Evolutionary conservation across 2,329 filamentous ascomycete genomes (phyloP).

Genomic region (Botrytis byssoidea): DNA sequence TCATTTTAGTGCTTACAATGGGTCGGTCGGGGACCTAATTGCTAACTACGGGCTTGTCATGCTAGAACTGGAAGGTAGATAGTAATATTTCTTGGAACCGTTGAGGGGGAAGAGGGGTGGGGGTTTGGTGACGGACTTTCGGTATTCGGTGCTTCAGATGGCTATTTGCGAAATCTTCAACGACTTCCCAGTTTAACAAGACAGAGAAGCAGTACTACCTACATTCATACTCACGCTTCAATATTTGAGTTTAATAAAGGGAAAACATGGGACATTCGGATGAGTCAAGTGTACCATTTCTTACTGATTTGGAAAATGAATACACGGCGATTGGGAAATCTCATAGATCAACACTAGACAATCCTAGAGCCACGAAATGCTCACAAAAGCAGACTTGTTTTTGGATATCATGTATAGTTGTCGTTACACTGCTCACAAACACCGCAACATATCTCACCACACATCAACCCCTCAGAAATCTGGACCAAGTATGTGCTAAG

Average conservation of each 20-base stretch:
- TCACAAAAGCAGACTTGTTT: neutral
- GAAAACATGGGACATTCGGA: neutral
- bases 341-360: neutral
- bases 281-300: constrained; percentile 16
- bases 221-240: neutral
- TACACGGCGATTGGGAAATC: neutral
- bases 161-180: neutral
- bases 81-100: neutral
- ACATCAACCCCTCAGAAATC: neutral
- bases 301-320: neutral
- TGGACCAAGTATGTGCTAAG: neutral
- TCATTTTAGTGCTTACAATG: neutral
- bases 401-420: constrained; percentile 8
- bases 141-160: neutral
- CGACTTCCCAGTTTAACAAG: neutral
- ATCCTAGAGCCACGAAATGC: neutral
- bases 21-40: neutral
- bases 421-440: neutral
- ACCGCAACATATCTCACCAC: constrained; percentile 1
- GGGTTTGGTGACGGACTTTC: neutral
- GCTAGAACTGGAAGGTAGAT: neutral
- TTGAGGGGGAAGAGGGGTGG: neutral
- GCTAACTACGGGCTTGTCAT: neutral
- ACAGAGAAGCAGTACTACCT: neutral
- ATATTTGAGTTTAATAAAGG: neutral